Evolutionary conservation across 805 yeast genomes (phyloP).

Genomic region (Ogataea trehalophila): DNA sequence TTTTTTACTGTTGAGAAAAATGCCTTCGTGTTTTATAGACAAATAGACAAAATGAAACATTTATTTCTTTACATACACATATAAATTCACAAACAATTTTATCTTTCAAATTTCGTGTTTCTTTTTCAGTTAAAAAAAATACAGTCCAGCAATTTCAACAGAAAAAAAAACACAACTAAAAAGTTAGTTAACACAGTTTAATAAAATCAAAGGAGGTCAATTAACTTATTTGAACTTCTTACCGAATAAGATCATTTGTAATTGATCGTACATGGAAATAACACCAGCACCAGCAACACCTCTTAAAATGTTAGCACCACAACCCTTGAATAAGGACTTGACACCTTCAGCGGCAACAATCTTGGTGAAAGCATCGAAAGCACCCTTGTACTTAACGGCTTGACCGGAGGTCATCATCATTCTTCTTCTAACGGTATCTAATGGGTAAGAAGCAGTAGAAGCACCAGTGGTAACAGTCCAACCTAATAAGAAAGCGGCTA

Average conservation of each 20-base stretch:
- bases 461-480: slow-evolving; percentile 99
- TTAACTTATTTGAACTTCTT: slow-evolving; percentile 74
- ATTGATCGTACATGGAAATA: slow-evolving; percentile 94
- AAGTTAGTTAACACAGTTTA: neutral
- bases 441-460: slow-evolving; percentile 98
- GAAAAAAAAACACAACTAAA: neutral
- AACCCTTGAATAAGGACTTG: slow-evolving; percentile 92
- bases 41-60: neutral
- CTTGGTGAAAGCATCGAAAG: slow-evolving; percentile 86
- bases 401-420: slow-evolving; percentile 99
- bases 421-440: slow-evolving; percentile 99
- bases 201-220: slow-evolving; percentile 8
- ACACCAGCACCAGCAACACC: slow-evolving; percentile 99
- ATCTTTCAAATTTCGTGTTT: too few relatives aligned
- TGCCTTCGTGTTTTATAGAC: neutral
- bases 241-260: slow-evolving; percentile 92
- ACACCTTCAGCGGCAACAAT: slow-evolving; percentile 97
- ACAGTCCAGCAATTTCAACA: neutral
- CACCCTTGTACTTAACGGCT: slow-evolving; percentile 94
- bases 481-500: slow-evolving; percentile 93
- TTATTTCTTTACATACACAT: neutral
- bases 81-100: neutral
- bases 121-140: neutral
- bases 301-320: slow-evolving; percentile 99
- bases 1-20: too few relatives aligned